phyloP scores from a whole-genome alignment of 2,329 filamentous ascomycete genomes.

The Fusarium ramigenum region DNA sequence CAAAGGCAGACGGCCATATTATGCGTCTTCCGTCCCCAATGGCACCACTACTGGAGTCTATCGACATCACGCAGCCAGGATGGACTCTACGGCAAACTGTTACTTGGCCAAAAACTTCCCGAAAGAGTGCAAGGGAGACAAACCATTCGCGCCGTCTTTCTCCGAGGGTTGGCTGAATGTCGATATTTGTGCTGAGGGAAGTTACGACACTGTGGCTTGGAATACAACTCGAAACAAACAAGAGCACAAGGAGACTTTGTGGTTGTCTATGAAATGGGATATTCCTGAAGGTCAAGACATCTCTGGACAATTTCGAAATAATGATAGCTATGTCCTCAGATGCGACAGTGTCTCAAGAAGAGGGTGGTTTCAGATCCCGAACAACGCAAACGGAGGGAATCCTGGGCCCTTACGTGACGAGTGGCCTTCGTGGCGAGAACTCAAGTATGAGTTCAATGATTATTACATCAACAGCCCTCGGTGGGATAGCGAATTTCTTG shows the following conservation, averaged over 20 bases:
- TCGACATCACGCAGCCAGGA: conserved; percentile 5
- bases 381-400: not conserved
- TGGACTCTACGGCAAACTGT: conserved; percentile 13
- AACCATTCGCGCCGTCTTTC: not conserved
- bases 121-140: not conserved
- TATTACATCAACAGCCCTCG: not conserved
- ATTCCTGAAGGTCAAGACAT: not conserved
- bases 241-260: conserved; percentile 7
- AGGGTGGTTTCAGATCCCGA: conserved; percentile 29
- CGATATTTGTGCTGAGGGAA: conserved; percentile 10
- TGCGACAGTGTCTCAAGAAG: conserved; percentile 21
- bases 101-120: not conserved
- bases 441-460: conserved; percentile 1
- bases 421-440: not conserved
- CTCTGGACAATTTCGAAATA: not conserved
- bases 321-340: not conserved
- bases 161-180: not conserved
- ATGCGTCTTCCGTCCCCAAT: conserved; percentile 4
- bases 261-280: not conserved
- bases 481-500: not conserved
- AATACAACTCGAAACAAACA: conserved; percentile 14
- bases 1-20: not conserved
- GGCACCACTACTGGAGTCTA: conserved; percentile 2
- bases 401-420: not conserved
- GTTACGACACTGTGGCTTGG: not conserved